Evolutionary conservation across 2,329 filamentous ascomycete species (phyloP), one percentile per base, ranked within the genome.

Genomic region (Ascochyta koolunga): DNA sequence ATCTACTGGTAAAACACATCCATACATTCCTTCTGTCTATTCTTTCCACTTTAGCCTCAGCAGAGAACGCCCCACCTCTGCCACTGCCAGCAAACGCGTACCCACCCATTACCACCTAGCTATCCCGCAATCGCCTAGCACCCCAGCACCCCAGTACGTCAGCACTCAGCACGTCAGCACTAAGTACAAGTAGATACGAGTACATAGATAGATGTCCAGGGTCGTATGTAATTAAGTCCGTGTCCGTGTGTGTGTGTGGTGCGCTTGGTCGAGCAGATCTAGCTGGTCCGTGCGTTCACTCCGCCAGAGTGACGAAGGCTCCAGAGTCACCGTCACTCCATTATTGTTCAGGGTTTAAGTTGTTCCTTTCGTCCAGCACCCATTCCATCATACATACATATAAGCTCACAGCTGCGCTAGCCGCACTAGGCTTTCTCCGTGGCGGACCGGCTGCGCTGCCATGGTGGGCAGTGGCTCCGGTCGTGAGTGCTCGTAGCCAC

Each of bases 201-300:
- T n/a, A n/a, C n/a, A n/a, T n/a, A n/a, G n/a, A n/a, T n/a, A n/a
- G n/a, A n/a, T n/a, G n/a, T n/a, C n/a, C n/a, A n/a, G n/a, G n/a
- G n/a, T n/a, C n/a, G n/a, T n/a, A n/a, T n/a, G n/a, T n/a, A n/a
- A n/a, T n/a, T n/a, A n/a, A n/a, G n/a, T n/a, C n/a, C n/a, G n/a
- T n/a, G n/a, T n/a, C n/a, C n/a, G n/a, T 29, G 2, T 5, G 10
- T 13, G 27, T 13, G 8, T 27, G 25, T 8, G 27, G 27, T 24
- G 39, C 38, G 40, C 19, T 40, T 54, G 50, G 50, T 54, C 50
- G 50, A 49, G 33, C 44, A 54, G 50, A 54, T 54, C 50, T 54
- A 39, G 50, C 39, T 44, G 7, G 35, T 27, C 49, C 5, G 41
- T 48, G 50, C 36, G 2, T 10, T 11, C 24, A n/a, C 16, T 13